Conservation (phyloP, 768 basidiomycete genomes). For the Amanita rubescens region DNA sequence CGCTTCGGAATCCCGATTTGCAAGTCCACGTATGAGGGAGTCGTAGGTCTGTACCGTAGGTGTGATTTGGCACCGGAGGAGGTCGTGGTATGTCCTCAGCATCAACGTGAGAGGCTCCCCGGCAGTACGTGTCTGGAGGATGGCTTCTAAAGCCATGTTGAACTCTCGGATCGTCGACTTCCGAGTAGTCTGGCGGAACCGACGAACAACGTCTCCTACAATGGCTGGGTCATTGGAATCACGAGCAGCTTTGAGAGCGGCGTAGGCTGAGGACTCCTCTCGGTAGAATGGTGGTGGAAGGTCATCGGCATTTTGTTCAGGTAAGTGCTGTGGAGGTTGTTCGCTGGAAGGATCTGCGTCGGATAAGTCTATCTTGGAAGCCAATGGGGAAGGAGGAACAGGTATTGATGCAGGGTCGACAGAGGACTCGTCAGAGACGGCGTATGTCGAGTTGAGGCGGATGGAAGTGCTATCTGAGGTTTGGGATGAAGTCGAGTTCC, state of each 20-base stretch:
- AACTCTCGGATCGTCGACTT: constrained; percentile 43
- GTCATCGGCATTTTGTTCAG: neutral
- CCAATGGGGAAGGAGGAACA: constrained; percentile 9
- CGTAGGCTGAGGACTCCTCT: constrained; percentile 11
- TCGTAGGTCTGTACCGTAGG: constrained; percentile 62
- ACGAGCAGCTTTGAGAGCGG: constrained; percentile 20
- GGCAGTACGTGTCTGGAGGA: constrained; percentile 35
- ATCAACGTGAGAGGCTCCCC: constrained; percentile 52
- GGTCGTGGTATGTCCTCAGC: constrained; percentile 63
- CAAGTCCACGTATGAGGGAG: constrained; percentile 52
- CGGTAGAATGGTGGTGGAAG: neutral
- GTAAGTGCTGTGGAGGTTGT: constrained; percentile 11
- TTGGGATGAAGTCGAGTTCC: constrained; percentile 37
- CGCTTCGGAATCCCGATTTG: constrained; percentile 63
- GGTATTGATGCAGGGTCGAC: constrained; percentile 7
- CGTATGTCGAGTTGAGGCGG: constrained; percentile 11
- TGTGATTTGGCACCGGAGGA: constrained; percentile 51
- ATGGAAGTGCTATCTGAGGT: neutral
- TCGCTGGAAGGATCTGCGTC: constrained; percentile 17
- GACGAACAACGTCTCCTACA: constrained; percentile 29
- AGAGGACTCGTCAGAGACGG: neutral
- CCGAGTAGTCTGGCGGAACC: constrained; percentile 21
- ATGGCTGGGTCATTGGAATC: constrained; percentile 16
- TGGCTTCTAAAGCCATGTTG: constrained; percentile 53
- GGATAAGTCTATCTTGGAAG: neutral